phyloP scores from a whole-genome alignment of 768 basidiomycete species.

The Cyclocybe cylindracea region DNA sequence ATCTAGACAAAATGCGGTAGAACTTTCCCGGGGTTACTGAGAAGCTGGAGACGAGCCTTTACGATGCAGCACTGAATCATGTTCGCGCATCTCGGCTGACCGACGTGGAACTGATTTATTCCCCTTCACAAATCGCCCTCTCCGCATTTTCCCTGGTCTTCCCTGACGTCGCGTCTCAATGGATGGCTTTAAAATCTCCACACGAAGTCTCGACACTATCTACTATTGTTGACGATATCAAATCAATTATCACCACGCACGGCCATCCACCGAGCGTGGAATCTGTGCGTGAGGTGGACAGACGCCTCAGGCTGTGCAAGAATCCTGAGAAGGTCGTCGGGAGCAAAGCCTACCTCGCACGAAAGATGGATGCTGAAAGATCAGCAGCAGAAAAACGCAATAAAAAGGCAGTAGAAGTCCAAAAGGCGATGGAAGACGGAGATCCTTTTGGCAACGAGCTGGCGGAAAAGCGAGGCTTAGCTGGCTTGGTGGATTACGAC shows the following conservation, averaged over 20 bases:
- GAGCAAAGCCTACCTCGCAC: constrained; percentile 77
- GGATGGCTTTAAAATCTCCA: constrained; percentile 48
- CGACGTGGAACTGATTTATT: constrained; percentile 88
- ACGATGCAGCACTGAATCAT: constrained; percentile 66
- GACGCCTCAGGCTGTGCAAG: constrained; percentile 83
- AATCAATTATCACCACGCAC: constrained; percentile 49
- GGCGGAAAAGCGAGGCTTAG: constrained; percentile 36
- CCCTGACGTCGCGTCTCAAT: constrained; percentile 58
- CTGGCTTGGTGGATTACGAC: constrained; percentile 66
- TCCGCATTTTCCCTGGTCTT: constrained; percentile 71
- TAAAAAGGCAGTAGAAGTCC: constrained; percentile 55
- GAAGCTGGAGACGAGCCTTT: constrained; percentile 51
- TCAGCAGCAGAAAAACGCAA: constrained; percentile 69
- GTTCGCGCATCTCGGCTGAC: constrained; percentile 84
- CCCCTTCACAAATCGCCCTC: constrained; percentile 92
- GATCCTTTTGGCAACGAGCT: constrained; percentile 76
- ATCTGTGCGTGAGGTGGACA: constrained; percentile 85
- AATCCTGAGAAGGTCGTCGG: constrained; percentile 96
- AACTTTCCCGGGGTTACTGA: constrained; percentile 53
- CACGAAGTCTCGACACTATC: constrained; percentile 11
- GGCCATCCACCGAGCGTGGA: constrained; percentile 77
- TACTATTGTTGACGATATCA: constrained; percentile 51
- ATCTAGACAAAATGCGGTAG: constrained; percentile 21
- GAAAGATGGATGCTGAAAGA: constrained; percentile 70
- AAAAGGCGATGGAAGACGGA: constrained; percentile 44